Conservation (phyloP, 768 basidiomycete species). For the Termitomyces sp. region DNA sequence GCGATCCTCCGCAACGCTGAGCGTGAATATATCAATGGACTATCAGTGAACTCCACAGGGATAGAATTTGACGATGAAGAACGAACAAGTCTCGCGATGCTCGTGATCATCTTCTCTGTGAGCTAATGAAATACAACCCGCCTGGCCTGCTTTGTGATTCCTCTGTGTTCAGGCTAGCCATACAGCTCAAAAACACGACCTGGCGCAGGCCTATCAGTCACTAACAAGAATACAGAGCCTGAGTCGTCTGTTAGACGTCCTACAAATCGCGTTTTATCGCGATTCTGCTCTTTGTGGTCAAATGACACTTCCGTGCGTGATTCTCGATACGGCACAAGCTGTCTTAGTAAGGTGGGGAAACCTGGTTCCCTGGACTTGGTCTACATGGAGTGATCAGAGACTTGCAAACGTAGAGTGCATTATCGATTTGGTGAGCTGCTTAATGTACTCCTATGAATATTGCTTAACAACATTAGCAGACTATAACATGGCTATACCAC, state of each 20-base stretch:
- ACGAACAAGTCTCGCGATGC: slow-evolving; percentile 36
- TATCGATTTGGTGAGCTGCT: slow-evolving; percentile 41
- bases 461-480: slow-evolving; percentile 31
- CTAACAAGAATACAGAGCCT: slow-evolving; percentile 49
- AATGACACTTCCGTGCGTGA: slow-evolving; percentile 17
- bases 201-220: background rate
- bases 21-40: slow-evolving; percentile 15
- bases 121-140: slow-evolving; percentile 5
- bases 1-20: slow-evolving; percentile 20
- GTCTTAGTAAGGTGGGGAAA: slow-evolving; percentile 61
- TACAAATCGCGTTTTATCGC: slow-evolving; percentile 26
- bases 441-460: background rate
- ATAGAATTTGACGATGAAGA: slow-evolving; percentile 25
- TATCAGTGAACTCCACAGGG: background rate
- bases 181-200: slow-evolving; percentile 9
- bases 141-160: background rate
- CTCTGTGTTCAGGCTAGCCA: slow-evolving; percentile 22
- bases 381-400: slow-evolving; percentile 55
- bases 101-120: slow-evolving; percentile 42
- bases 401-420: slow-evolving; percentile 49
- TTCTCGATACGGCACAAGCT: slow-evolving; percentile 41
- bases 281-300: background rate
- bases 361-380: slow-evolving; percentile 65
- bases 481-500: slow-evolving; percentile 52
- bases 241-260: slow-evolving; percentile 40